A percentile compares a stretch with the other conserved stretches of the same genome.
Evolutionary conservation across 2,329 filamentous ascomycete genomes (phyloP).

Genomic region (Colletotrichum tropicale): DNA sequence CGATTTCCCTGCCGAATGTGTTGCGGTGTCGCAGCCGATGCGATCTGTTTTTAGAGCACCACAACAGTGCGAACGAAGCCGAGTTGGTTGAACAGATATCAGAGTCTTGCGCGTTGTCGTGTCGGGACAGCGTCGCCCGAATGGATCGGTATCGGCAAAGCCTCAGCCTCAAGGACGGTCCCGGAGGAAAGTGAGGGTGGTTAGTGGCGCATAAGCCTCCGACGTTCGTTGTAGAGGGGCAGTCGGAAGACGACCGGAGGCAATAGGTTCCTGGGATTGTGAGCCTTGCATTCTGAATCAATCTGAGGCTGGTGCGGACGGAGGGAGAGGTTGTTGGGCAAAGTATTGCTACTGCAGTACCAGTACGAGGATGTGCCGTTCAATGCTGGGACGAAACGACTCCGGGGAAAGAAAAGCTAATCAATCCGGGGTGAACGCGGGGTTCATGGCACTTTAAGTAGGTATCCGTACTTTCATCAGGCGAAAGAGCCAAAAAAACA

Average conservation of each 20-base stretch:
- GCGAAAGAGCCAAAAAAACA: background rate
- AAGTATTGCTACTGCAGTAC: background rate
- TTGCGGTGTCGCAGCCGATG: background rate
- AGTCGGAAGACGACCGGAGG: background rate
- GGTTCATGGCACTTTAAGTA: conserved; percentile 1
- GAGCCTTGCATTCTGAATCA: background rate
- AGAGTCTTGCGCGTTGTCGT: background rate
- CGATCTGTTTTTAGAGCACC: background rate
- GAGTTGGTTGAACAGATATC: background rate
- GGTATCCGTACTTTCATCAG: background rate
- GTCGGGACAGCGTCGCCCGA: background rate
- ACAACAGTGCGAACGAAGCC: background rate
- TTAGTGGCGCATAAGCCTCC: background rate
- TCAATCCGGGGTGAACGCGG: background rate
- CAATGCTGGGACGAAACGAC: background rate
- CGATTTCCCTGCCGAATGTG: background rate
- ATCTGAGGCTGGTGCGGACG: background rate
- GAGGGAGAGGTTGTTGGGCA: background rate
- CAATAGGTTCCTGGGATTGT: background rate
- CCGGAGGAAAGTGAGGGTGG: background rate
- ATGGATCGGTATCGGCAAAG: background rate
- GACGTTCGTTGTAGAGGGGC: background rate
- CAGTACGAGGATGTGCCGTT: background rate
- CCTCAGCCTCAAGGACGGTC: background rate
- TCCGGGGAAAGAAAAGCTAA: background rate